A percentile compares a stretch with the other conserved stretches of the same genome.
phyloP scores from a whole-genome alignment of 805 yeast species.

The Candida vartiovaarae region DNA sequence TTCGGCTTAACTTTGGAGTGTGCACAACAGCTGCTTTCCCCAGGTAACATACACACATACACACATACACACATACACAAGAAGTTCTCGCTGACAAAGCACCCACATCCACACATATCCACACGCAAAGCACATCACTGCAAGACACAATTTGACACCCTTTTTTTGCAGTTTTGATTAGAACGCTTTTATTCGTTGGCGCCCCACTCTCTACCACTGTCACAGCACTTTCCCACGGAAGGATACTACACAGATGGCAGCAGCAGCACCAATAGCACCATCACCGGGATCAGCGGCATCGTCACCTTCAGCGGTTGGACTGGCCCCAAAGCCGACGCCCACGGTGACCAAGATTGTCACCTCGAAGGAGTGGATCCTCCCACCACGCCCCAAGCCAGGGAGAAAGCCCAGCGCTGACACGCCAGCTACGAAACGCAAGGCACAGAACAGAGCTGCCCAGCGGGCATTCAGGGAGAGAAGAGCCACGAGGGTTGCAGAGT shows the following conservation, averaged over 20 bases:
- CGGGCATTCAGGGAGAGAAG: constrained; percentile 83
- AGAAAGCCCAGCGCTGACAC: constrained; percentile 60
- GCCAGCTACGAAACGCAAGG: constrained; percentile 80
- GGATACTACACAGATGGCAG: no score
- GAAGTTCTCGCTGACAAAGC: background rate
- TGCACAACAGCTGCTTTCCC: background rate
- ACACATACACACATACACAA: background rate
- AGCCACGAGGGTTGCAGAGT: constrained; percentile 72
- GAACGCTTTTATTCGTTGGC: no score
- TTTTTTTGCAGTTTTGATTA: no score
- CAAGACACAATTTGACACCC: background rate
- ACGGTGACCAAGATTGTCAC: constrained; percentile 45
- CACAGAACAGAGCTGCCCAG: constrained; percentile 93
- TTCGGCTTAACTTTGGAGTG: no score
- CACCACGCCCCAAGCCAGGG: constrained; percentile 74
- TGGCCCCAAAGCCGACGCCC: background rate
- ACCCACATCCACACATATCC: no score
- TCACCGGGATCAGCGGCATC: constrained; percentile 1
- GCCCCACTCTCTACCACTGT: no score
- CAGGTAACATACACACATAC: background rate
- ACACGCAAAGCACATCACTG: no score
- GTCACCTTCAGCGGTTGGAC: background rate
- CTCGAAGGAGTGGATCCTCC: constrained; percentile 71
- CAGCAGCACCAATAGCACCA: constrained; percentile 1
- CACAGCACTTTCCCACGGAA: no score